Evolutionary conservation across 768 basidiomycete species (phyloP).

Genomic region (Fistulinella prunicolor): DNA sequence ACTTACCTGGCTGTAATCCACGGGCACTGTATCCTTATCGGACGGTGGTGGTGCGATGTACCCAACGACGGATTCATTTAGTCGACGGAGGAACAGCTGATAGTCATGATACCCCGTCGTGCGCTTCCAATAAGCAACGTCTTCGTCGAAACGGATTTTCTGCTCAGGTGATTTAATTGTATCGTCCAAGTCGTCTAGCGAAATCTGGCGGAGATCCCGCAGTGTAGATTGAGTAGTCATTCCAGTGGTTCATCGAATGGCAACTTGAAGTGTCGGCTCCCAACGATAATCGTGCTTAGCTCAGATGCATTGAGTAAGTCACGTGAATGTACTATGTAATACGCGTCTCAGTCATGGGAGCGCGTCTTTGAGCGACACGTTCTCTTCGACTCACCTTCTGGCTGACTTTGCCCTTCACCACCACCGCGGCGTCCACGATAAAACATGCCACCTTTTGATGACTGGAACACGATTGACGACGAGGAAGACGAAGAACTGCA

Average conservation of each 20-base stretch:
- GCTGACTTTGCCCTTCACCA: too few species aligned
- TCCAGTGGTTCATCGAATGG: too few species aligned
- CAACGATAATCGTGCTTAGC: too few species aligned
- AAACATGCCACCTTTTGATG: conserved; percentile 66
- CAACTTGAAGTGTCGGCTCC: too few species aligned
- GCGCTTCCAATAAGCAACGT: conserved; percentile 68
- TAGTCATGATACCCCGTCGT: conserved; percentile 75
- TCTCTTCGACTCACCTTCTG: too few species aligned
- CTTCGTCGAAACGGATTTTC: conserved; percentile 69
- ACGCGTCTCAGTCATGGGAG: too few species aligned
- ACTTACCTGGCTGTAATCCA: conserved; percentile 19
- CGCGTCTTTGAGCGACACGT: too few species aligned
- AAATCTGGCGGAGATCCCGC: conserved; percentile 33
- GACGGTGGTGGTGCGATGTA: conserved; percentile 45
- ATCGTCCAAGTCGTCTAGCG: conserved; percentile 19
- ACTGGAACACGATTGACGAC: conserved; percentile 79
- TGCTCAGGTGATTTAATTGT: conserved; percentile 35
- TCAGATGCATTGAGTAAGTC: too few species aligned
- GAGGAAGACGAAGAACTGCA: conserved; percentile 84
- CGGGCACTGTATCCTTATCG: too few species aligned
- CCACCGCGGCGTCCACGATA: too few species aligned
- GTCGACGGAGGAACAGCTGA: conserved; percentile 66
- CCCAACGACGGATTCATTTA: conserved; percentile 78
- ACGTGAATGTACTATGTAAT: conserved; percentile 24
- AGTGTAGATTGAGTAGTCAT: too few species aligned